Evolutionary conservation across 2,329 filamentous ascomycete genomes (phyloP), one percentile per base, ranked within the genome.

Genomic region (Fusarium pseudograminearum): DNA sequence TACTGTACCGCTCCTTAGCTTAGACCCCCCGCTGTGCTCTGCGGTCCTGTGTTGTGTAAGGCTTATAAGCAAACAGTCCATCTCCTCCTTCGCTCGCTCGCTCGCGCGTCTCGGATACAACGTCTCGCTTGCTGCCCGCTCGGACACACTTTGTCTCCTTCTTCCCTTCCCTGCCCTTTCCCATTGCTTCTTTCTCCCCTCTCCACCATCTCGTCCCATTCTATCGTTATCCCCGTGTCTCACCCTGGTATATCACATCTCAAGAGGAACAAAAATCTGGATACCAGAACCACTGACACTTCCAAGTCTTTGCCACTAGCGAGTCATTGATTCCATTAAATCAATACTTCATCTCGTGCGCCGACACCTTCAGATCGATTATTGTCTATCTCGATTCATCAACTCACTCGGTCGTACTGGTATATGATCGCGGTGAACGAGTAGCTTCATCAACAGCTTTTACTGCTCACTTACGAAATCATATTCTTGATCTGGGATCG

Each of bases 1-100:
- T 41, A 52, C 48, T 41, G 33, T 41, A 52, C 48, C 48, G 48
- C 26, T 30, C 48, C 34, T 26, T 41, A 41, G 63, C 63, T 70
- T 69, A 59, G 71, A 54, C 63, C 63, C 61, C 48, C 24, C 38
- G 48, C 48, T 30, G 51, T 45, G 30, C 26, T 54, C 30, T 45
- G 20, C 31, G n/a, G n/a, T 40, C n/a, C 18, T 48, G 53, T 28
- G 67, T 38, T 71, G 71, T 74, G 73, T 69, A 75, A 74, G 73
- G 67, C 71, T 41, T 54, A 74, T 41, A 54, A 73, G 73, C 73
- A 75, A 74, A 74, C 73, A 74, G 61, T 65, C 61, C 63, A 65
- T 71, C 56, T 65, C 69, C 57, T 67, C 64, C 26, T 20, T 67
- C 64, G 44, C 14, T 55, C 59, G 22, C 31, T 41, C 22, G 31